Conservation (phyloP, 148 eudicot genomes). For the Persicaria maculosa region DNA sequence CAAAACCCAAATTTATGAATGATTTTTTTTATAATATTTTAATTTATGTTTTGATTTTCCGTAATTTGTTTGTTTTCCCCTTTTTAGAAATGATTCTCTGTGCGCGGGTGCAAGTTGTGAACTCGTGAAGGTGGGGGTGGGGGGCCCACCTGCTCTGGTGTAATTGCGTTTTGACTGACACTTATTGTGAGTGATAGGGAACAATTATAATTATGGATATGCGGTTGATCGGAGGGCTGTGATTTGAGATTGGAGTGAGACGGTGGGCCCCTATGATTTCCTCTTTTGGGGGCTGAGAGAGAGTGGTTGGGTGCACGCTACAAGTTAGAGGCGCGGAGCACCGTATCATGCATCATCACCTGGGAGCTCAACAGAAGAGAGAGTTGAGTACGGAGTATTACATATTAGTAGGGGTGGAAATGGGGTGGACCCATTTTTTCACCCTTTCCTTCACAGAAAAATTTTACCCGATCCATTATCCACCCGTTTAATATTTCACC, state of each 20-base stretch:
- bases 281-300: background rate
- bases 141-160: background rate
- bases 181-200: background rate
- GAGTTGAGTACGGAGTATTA: no score
- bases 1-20: no score
- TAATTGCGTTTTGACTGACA: background rate
- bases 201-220: background rate
- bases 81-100: constrained; percentile 6
- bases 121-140: background rate
- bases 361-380: background rate
- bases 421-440: no score
- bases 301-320: background rate
- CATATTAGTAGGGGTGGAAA: no score
- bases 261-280: constrained; percentile 2
- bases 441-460: no score
- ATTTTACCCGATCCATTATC: no score
- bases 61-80: no score
- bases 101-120: constrained; percentile 1
- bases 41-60: no score
- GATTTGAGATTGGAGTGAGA: background rate
- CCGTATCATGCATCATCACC: background rate
- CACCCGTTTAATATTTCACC: no score
- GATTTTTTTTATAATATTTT: no score
- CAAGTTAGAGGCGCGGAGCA: constrained; percentile 5
- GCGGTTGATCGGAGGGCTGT: constrained; percentile 1